phyloP scores from a whole-genome alignment of 2,329 filamentous ascomycete genomes.

The Diaporthe citriasiana region DNA sequence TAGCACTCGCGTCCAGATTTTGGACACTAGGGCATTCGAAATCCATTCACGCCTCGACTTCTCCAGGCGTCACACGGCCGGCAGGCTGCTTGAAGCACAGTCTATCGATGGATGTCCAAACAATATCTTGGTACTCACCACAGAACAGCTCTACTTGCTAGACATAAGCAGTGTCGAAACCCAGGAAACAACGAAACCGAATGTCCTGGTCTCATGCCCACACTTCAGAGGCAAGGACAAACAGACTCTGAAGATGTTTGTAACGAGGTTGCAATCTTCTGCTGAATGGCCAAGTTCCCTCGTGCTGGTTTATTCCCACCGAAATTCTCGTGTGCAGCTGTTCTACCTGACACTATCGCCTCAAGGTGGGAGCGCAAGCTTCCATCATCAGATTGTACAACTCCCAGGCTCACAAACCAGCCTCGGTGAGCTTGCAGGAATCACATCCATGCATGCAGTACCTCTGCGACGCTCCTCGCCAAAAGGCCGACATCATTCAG shows the following conservation, averaged over 20 bases:
- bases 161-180: constrained; percentile 50
- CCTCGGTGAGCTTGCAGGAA: background rate
- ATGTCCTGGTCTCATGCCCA: constrained; percentile 58
- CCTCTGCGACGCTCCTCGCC: constrained; percentile 22
- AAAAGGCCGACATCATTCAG: background rate
- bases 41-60: constrained; percentile 43
- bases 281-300: constrained; percentile 45
- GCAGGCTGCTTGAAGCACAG: constrained; percentile 69
- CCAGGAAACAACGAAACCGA: constrained; percentile 19
- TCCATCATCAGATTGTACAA: constrained; percentile 53
- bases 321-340: constrained; percentile 50
- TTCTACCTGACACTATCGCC: constrained; percentile 53
- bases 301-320: constrained; percentile 53
- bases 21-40: constrained; percentile 33
- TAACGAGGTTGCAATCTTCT: constrained; percentile 43
- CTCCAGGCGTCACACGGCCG: constrained; percentile 49
- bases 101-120: constrained; percentile 60
- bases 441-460: constrained; percentile 35
- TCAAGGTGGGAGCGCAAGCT: constrained; percentile 50
- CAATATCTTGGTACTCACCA: constrained; percentile 73
- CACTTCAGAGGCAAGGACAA: constrained; percentile 59
- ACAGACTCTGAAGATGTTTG: constrained; percentile 56
- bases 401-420: background rate
- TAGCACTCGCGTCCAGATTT: constrained; percentile 31
- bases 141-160: constrained; percentile 64